Evolutionary conservation across 257 asterid genomes (phyloP), one percentile per base, ranked within the genome.

Genomic region (Solanum tarijense): DNA sequence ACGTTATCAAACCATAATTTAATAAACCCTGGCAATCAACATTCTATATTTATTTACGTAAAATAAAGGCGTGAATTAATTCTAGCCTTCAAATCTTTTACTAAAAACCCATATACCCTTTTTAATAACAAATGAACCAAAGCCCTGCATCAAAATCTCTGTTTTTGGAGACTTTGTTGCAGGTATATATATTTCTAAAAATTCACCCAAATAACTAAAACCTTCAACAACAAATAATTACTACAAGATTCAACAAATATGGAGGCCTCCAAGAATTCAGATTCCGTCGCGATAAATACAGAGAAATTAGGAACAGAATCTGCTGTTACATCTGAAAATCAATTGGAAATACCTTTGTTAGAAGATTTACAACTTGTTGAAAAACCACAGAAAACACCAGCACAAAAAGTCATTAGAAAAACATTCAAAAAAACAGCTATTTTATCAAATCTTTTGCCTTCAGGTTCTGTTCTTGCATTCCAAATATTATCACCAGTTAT

Each of bases 401-500:
- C 91, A 10, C 93, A 91, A 72, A 96, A 90, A 81, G 97, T 86
- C 29, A 92, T 95, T 6, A 91, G 98, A 16, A 96, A 95, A 83
- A 92, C 98, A 9, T 93, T 94, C 87, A 95, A 94, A 75, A 95
- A 95, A 31, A 94, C 98, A 12, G 97, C 99, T 8, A 93, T 91
- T 83, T 93, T 96, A 76, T 87, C 98, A 5, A 96, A 95, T 36
- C 99, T 95, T 89, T 96, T 96, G 36, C 99, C 99, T 1, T 94
- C 99, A 11, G 99, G 99, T 31, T 91, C 99, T 88, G 98, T 96
- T 66, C 93, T 96, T 20, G 90, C 95, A 0, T 96, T 96, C 90
- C 98, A 93, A 48, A 88, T 96, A 81, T 85, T 96, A 0, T 91
- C 98, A 5, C 98, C 98, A 6, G 89, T 91, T 55, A 23, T 94